Base-by-base conservation (phyloP, 768 basidiomycete genomes). In the Melanogaster broomeanus region DNA sequence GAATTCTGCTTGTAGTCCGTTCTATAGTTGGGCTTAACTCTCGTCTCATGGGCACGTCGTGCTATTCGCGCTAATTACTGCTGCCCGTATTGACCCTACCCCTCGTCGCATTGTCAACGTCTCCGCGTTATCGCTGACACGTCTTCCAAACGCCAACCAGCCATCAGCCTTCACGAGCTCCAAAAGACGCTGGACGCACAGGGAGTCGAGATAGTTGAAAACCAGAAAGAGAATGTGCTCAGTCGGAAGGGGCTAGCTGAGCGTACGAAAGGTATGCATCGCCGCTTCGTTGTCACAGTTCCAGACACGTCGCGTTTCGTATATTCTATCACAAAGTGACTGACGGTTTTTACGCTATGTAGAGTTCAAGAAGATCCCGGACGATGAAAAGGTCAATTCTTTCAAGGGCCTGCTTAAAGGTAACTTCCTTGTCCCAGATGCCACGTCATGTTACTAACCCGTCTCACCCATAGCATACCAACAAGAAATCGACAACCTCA, bases 281-380 rank as follows among this genome's bases (percentile, higher is more conserved):
- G n/a, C 24, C 39, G 2, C 19, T 27, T 27, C 28, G 8, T 10
- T 27, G n/a, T 13, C 7, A 15, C 15, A n/a, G 22, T 47, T 37
- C 13, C 2, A 4, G n/a, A n/a, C n/a, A n/a, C n/a, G n/a, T n/a
- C n/a, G n/a, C n/a, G n/a, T 25, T 28, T 18, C 2, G 27, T 10
- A 22, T 42, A 15, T n/a, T 47, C 16, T 8, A 13, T 42, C 18
- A 10, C 30, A 8, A 10, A 37, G 16, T 6, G 2, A 38, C 38
- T 37, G 18, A 51, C n/a, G n/a, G n/a, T n/a, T n/a, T n/a, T n/a
- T n/a, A 38, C 16, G 4, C 25, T 34, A 6, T 47, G 3, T 59
- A 98, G 97, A 99, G 60, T 98, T 98, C 81, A 98, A 91, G 77
- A 96, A 91, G 74, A 83, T 96, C 8, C 81, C 95, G 0, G 95